These are phyloP conservation scores for Rhizopus microsporus DNA, from an alignment of 371 early-diverging fungal genomes.

Conservation along the genomic window DNA sequence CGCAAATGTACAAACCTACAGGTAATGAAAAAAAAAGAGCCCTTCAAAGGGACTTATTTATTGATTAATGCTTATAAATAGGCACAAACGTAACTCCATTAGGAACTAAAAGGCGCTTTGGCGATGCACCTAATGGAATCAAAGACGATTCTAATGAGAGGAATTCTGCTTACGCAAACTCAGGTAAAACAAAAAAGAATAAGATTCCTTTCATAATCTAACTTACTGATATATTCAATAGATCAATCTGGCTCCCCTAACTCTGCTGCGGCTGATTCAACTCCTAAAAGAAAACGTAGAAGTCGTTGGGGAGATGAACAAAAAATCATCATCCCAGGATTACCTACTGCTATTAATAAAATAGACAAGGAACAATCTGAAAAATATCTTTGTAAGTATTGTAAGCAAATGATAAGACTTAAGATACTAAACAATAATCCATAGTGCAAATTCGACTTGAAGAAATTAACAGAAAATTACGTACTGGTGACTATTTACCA, in stretches of 20 bases:
- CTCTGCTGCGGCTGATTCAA: slow-evolving; percentile 30
- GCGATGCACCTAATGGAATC: slow-evolving; percentile 17
- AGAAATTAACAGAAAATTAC: slow-evolving; percentile 83
- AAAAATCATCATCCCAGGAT: slow-evolving; percentile 73
- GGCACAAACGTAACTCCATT: slow-evolving; percentile 52
- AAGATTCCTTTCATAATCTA: background rate
- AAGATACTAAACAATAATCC: background rate
- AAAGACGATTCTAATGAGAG: slow-evolving; percentile 1
- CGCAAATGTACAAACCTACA: slow-evolving; percentile 28
- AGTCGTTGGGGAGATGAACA: slow-evolving; percentile 89
- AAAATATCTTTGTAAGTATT: slow-evolving; percentile 71
- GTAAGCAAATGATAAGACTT: background rate
- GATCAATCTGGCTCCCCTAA: background rate
- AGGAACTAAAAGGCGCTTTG: slow-evolving; percentile 42
- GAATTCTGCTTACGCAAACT: background rate
- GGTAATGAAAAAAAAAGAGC: slow-evolving; percentile 6
- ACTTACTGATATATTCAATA: background rate
- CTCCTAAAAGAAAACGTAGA: slow-evolving; percentile 58
- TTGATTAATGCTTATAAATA: slow-evolving; percentile 7
- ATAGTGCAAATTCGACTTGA: slow-evolving; percentile 85
- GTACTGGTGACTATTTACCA: slow-evolving; percentile 83
- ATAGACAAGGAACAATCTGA: slow-evolving; percentile 82
- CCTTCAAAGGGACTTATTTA: too few relatives aligned
- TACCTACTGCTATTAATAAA: slow-evolving; percentile 82
- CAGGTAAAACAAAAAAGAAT: background rate